Evolutionary conservation across 352 stramenopile genomes (phyloP).

Genomic region (Phytophthora parvispora): DNA sequence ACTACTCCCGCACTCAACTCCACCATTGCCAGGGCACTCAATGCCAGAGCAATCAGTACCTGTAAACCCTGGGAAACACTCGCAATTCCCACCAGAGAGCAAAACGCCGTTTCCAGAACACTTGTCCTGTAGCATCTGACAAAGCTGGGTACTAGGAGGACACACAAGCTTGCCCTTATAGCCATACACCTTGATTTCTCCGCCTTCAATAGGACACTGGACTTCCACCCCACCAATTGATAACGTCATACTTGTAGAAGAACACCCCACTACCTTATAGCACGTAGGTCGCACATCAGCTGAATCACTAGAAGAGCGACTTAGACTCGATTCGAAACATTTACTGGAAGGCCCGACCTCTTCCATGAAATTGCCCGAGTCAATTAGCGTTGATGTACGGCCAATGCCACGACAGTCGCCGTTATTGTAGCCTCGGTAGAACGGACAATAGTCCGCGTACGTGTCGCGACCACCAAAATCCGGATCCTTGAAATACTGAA

Average conservation of each 20-base stretch:
- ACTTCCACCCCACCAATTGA: conserved; percentile 64
- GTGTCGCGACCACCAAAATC: conserved; percentile 65
- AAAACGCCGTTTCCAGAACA: conserved; percentile 75
- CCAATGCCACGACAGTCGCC: conserved; percentile 78
- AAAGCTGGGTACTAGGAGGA: conserved; percentile 56
- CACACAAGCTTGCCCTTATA: conserved; percentile 65
- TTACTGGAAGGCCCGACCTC: conserved; percentile 59
- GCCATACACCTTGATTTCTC: conserved; percentile 58
- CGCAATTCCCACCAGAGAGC: conserved; percentile 53
- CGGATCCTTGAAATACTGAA: conserved; percentile 85
- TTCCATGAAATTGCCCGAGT: conserved; percentile 66
- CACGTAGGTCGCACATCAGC: conserved; percentile 53
- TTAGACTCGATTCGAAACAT: conserved; percentile 81
- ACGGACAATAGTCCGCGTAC: conserved; percentile 86
- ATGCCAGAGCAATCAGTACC: conserved; percentile 66
- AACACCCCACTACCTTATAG: conserved; percentile 70
- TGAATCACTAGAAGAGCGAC: conserved; percentile 45
- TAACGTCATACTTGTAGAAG: conserved; percentile 44
- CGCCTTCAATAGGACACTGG: conserved; percentile 67
- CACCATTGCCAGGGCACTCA: conserved; percentile 50
- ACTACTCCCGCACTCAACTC: conserved; percentile 50
- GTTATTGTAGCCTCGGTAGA: conserved; percentile 83
- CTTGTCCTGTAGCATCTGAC: conserved; percentile 73
- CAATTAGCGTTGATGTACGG: conserved; percentile 39
- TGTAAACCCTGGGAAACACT: conserved; percentile 65